Conservation (phyloP, 345 rosid species). For the Corchorus capsularis region DNA sequence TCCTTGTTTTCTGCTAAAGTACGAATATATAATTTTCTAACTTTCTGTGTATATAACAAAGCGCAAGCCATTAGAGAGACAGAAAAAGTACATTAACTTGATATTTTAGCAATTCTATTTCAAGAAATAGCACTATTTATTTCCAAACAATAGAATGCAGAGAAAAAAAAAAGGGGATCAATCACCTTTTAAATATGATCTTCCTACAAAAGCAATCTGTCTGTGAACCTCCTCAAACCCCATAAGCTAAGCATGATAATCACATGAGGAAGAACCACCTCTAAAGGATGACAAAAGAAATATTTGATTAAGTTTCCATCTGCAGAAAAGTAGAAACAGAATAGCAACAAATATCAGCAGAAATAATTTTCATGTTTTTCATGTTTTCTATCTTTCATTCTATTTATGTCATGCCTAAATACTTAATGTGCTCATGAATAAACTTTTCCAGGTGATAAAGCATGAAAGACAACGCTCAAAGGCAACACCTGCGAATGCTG, state of each 20-base stretch:
- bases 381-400: not conserved
- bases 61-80: not conserved
- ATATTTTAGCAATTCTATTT: not conserved
- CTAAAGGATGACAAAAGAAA: not conserved
- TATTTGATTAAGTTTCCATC: not conserved
- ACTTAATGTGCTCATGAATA: not conserved
- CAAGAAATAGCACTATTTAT: not conserved
- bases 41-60: not conserved
- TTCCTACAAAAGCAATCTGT: not conserved
- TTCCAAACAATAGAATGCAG: not conserved
- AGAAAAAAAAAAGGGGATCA: not conserved
- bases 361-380: not conserved
- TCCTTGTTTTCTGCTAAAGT: not conserved
- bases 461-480: constrained; percentile 55
- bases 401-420: not conserved
- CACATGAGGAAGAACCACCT: not conserved
- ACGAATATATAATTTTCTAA: not conserved
- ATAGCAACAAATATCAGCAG: not conserved
- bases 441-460: constrained; percentile 44
- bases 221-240: constrained; percentile 7
- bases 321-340: not conserved
- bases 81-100: not conserved
- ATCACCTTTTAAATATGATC: not conserved
- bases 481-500: constrained; percentile 42
- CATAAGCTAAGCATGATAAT: not conserved